These are phyloP conservation scores for Nicotiana noctiflora DNA, from an alignment of 257 asterid species.

Conservation along the genomic window DNA sequence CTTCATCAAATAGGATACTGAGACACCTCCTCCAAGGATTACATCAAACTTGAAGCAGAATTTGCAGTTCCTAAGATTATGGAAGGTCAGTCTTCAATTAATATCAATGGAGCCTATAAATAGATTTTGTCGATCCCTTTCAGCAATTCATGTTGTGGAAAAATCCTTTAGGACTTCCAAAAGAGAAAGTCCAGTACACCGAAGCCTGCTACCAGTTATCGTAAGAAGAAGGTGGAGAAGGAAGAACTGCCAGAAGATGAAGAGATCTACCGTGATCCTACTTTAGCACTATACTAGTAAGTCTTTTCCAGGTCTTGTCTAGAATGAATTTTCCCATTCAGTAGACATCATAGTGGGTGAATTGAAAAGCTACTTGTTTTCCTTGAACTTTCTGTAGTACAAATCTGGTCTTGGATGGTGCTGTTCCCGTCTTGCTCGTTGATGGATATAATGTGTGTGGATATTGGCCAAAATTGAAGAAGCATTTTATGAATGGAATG, in stretches of 20 bases:
- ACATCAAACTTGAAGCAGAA: conserved; percentile 90
- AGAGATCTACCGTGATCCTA: conserved; percentile 79
- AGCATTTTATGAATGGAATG: conserved; percentile 73
- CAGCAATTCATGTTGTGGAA: conserved; percentile 13
- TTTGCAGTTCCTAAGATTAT: conserved; percentile 65
- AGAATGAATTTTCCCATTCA: conserved; percentile 11
- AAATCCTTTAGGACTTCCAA: conserved; percentile 56
- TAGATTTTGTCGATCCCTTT: not conserved
- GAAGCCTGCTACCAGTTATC: conserved; percentile 85
- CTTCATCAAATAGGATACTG: conserved; percentile 45
- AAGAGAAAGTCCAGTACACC: conserved; percentile 51
- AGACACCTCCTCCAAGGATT: conserved; percentile 75
- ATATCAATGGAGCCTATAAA: not conserved
- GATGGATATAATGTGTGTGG: conserved; percentile 98
- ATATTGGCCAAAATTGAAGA: conserved; percentile 92
- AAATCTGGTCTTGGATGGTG: conserved; percentile 71
- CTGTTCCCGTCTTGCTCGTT: conserved; percentile 83
- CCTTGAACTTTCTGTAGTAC: conserved; percentile 43
- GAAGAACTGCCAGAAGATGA: conserved; percentile 71
- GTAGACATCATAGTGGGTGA: conserved; percentile 5
- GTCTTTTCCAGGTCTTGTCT: conserved; percentile 26
- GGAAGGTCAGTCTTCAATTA: conserved; percentile 49
- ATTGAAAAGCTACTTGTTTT: conserved; percentile 8
- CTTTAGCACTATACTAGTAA: conserved; percentile 73
- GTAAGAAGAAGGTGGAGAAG: conserved; percentile 79